Evolutionary conservation across 768 basidiomycete species (phyloP), one percentile per base, ranked within the genome.

Genomic region (Suillus decipiens): DNA sequence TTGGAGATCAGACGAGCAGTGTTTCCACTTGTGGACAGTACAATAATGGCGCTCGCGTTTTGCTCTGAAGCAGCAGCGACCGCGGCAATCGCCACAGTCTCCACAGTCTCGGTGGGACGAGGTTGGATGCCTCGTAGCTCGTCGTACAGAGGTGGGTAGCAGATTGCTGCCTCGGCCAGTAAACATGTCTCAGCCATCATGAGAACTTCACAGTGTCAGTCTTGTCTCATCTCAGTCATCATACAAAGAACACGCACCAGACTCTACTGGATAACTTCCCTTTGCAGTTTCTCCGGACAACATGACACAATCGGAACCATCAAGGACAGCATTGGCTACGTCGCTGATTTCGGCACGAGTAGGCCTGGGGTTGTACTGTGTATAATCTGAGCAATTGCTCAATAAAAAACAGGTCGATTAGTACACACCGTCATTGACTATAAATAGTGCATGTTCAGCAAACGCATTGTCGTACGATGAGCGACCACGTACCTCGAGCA

Each of bases 181-280:
- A 95, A 84, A 76, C 96, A 98, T 3, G 96, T 99, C 83, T 99
- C 97, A 59, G 96, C 97, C 97, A 99, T 99, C 96, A 99, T 96
- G 70, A 95, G 85, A 67, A 99, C 96, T 93, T 68, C 31, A 15
- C 60, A 31, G 42, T 28, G 43, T 63, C 62, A 62, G 67, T 67
- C 47, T 28, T 42, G 53, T 53, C 50, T 28, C 45, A 50, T 53
- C 50, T n/a, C 5, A 61, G 41, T 10, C 34, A 36, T 22, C 6
- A 31, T 33, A 45, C 33, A 31, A 22, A 47, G 58, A 57, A 37
- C 17, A 76, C 87, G 36, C 72, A 90, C 94, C 95, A 59, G 97
- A 96, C 77, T 96, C 89, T 73, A 98, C 86, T 60, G 97, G 97
- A 78, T 99, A 99, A 66, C 85, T 80, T 65, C 97, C 97, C 83